Evolutionary conservation across 1,284 basidiomycete species (phyloP).

Genomic region (Ustilago loliicola): DNA sequence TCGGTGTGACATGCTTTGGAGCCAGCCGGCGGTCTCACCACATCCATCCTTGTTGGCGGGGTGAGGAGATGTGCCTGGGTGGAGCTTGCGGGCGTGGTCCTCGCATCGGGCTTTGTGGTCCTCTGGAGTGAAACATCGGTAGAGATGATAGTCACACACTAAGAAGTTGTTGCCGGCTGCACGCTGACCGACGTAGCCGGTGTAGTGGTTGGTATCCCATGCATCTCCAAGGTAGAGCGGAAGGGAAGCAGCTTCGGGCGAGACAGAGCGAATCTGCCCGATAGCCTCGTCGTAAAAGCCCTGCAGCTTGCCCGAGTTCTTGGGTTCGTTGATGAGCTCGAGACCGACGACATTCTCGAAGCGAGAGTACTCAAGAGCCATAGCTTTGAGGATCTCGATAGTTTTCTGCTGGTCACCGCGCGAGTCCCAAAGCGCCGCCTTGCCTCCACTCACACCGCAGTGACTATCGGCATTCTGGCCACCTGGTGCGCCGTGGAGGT

Average conservation of each 20-base stretch:
- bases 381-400: constrained; percentile 76
- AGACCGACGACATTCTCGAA: constrained; percentile 82
- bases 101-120: constrained; percentile 77
- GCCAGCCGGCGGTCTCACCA: constrained; percentile 49
- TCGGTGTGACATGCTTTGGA: constrained; percentile 59
- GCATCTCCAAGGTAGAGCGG: constrained; percentile 79
- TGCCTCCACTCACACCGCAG: constrained; percentile 52
- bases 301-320: constrained; percentile 70
- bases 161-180: constrained; percentile 71
- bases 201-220: constrained; percentile 81
- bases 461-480: constrained; percentile 73
- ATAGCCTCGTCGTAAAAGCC: constrained; percentile 74
- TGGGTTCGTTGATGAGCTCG: constrained; percentile 87
- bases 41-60: constrained; percentile 32
- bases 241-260: constrained; percentile 37
- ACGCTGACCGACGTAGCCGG: constrained; percentile 73
- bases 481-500: constrained; percentile 77
- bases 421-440: constrained; percentile 68
- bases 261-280: constrained; percentile 73
- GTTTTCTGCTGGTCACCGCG: constrained; percentile 69
- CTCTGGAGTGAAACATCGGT: constrained; percentile 81
- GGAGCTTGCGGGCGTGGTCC: constrained; percentile 73
- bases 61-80: constrained; percentile 44
- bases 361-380: constrained; percentile 69
- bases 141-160: constrained; percentile 86